Evolutionary conservation across 2,329 filamentous ascomycete species (phyloP), one percentile per base, ranked within the genome.

Genomic region (Talaromyces sp.): DNA sequence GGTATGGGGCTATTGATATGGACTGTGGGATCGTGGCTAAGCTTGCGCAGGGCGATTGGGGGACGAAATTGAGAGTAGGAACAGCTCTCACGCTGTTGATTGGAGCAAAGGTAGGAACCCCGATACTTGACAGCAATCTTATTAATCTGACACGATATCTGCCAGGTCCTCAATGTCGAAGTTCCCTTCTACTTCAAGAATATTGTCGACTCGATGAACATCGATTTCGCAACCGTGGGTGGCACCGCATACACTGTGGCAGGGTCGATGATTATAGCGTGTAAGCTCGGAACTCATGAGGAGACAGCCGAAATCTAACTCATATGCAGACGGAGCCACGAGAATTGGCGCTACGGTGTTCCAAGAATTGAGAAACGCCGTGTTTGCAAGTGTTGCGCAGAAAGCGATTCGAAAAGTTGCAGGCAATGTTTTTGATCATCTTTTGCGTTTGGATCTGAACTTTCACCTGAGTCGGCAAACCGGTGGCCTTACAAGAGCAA

Each of bases 141-240:
- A 0, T 24, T 10, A 27, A 1, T 31, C 35, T 62, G 16, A 62
- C 22, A 8, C 5, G 14, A 5, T 16, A 10, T 62, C 39, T 45
- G 65, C 39, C 75, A 84, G 84, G 77, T 96, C 58, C 83, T 99
- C 73, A 99, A 98, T 77, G 95, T 99, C 16, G 93, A 99, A 81
- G 92, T 99, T 56, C 95, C 95, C 0, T 99, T 99, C 76, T 99
- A 97, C 83, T 99, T 99, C 83, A 98, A 98, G 83, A 93, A 82
- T 77, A 98, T 99, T 69, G 92, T 99, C 48, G 96, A 99, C 77
- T 88, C 92, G 22, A 97, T 99, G 92, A 99, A 99, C 76, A 86
- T 99, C 70, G 95, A 99, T 77, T 89, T 97, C 75, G 85, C 87
- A n/a, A 85, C 90, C 16, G 81, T 91, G 6, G 94, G 93, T n/a